Base-by-base conservation (phyloP, 371 early-diverging fungal species). In the Mucor sp. region DNA sequence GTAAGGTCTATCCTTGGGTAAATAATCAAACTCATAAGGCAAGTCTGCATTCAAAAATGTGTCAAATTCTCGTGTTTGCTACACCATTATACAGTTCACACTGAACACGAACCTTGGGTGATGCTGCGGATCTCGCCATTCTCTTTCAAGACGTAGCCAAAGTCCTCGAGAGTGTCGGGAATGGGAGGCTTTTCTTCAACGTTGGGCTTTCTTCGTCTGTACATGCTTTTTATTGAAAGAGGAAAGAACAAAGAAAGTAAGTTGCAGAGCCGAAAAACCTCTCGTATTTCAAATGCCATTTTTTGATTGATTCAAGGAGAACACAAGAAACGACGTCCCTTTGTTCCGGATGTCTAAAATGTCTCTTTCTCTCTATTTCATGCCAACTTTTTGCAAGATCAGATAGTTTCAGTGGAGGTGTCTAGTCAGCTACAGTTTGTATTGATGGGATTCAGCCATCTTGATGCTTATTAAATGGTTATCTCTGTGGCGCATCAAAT, bases 131-230 rank as follows among this genome's bases (percentile, higher is more conserved):
- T 67, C 43, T 66, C 70, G 6, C 80, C 83, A 50, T 78, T 71
- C 1, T 73, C 74, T 37, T 78, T 80, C 30, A 83, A 25, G 15
- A 65, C 30, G 69, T 83, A 83, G 4, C 80, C 80, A 58, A 83
- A 83, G 0, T 58, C 80, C 4, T 72, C 77, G 21, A 83, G n/a
- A 1, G 67, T 78, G 12, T 59, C 58, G 27, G 83, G 83, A 41
- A 80, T 78, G 7, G n/a, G n/a, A 28, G 72, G 73, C 25, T 66
- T 67, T 9, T 67, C 67, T 55, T 70, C 64, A 23, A 62, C 73
- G 35, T 63, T 58, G 8, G 53, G 35, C 28, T 65, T 62, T 62
- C 78, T 74, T 64, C 81, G 62, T 55, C 73, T 57, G 25, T 72
- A 72, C 73, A 71, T 71, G 23, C n/a, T 67, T 48, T 4, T 48